Percentiles rank a stretch among this genome's conserved stretches.
Evolutionary conservation across 2,329 filamentous ascomycete genomes (phyloP).

Genomic region (Knufia fluminis): DNA sequence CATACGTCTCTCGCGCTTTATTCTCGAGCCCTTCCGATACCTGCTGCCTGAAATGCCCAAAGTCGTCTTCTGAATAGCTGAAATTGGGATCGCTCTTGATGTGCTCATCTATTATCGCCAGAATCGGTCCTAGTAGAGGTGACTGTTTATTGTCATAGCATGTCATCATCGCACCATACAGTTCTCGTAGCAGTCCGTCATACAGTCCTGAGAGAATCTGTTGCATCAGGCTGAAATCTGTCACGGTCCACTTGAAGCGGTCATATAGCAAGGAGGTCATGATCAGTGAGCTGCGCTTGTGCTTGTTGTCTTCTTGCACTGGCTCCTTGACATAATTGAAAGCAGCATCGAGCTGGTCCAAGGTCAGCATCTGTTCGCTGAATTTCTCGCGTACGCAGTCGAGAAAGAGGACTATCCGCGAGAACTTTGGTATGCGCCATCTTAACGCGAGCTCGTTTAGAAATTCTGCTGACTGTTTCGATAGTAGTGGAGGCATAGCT

Average conservation of each 20-base stretch:
- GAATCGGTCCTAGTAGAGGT: conserved; percentile 66
- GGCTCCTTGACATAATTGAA: conserved; percentile 75
- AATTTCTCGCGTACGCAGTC: conserved; percentile 83
- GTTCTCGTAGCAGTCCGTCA: conserved; percentile 72
- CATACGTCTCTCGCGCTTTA: conserved; percentile 71
- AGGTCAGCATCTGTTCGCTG: conserved; percentile 67
- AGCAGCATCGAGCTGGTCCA: conserved; percentile 72
- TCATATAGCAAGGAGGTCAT: conserved; percentile 40
- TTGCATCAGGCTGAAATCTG: conserved; percentile 63
- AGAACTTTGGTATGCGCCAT: conserved; percentile 81
- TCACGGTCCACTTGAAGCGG: conserved; percentile 58
- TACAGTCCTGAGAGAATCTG: conserved; percentile 65
- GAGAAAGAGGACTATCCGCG: conserved; percentile 68
- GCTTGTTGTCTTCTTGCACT: conserved; percentile 52
- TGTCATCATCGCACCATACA: conserved; percentile 78
- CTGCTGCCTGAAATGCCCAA: conserved; percentile 61
- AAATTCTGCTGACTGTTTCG: conserved; percentile 70
- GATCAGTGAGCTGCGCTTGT: conserved; percentile 43
- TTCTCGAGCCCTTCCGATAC: conserved; percentile 63
- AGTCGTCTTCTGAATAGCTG: conserved; percentile 57
- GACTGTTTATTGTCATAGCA: conserved; percentile 70
- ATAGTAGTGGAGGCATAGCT: conserved; percentile 48
- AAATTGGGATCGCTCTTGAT: conserved; percentile 72
- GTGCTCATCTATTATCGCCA: conserved; percentile 74
- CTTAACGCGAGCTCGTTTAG: conserved; percentile 75